A percentile compares a stretch with the other conserved stretches of the same genome.
Conservation (phyloP, 176 grass and related monocot genomes). For the Phragmites australis region DNA sequence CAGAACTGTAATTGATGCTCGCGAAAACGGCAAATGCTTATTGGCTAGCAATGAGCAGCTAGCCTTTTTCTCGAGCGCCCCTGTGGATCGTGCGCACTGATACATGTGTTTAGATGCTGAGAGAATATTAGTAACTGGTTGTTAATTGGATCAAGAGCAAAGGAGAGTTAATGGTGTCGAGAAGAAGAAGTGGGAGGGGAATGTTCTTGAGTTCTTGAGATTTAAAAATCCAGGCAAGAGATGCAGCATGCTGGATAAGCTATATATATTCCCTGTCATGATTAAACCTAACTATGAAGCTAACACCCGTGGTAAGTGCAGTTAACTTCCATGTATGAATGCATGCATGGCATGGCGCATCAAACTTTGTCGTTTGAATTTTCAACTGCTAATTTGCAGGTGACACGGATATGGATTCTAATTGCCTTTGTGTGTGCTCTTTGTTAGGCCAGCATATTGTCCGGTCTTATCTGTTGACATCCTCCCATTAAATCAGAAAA, state of each 20-base stretch:
- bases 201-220: conserved; percentile 16
- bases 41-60: neutral
- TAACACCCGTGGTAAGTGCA: neutral
- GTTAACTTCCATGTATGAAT: too few species aligned
- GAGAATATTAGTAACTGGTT: neutral
- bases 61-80: neutral
- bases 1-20: neutral
- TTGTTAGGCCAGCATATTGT: neutral
- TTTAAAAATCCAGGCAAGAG: too few species aligned
- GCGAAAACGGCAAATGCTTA: too few species aligned
- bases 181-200: neutral
- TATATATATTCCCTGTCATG: neutral
- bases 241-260: neutral
- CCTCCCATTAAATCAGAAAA: neutral
- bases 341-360: neutral
- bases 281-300: neutral
- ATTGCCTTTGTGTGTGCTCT: neutral
- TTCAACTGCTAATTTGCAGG: neutral
- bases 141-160: neutral
- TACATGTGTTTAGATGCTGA: neutral
- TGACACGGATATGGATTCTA: neutral
- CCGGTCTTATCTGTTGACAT: neutral
- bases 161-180: neutral
- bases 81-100: neutral
- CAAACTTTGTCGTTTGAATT: neutral